A percentile compares a stretch with the other conserved stretches of the same genome.
Conservation (phyloP, 306 rosid species). For the Carpinus fangiana region DNA sequence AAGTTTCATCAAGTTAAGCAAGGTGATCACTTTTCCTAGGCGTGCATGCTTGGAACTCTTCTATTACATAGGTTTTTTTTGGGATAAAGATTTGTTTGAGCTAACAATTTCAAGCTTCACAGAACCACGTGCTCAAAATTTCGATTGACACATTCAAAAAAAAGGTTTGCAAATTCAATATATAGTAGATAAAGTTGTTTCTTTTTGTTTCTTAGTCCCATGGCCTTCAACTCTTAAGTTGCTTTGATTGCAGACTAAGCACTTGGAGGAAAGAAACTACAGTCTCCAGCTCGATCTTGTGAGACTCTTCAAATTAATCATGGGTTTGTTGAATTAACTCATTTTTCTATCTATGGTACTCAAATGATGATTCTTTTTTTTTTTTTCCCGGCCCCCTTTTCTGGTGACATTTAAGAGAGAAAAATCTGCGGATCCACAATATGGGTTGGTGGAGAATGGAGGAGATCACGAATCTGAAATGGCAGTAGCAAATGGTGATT, state of each 20-base stretch:
- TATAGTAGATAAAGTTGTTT: neutral
- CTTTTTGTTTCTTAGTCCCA: neutral
- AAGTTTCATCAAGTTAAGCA: neutral
- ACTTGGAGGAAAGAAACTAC: constrained; percentile 46
- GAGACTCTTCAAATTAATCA: constrained; percentile 4
- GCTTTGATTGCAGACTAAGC: constrained; percentile 45
- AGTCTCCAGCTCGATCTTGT: constrained; percentile 51
- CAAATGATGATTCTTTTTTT: neutral
- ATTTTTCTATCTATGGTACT: neutral
- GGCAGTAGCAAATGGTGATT: constrained; percentile 62
- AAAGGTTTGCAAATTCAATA: constrained; percentile 47
- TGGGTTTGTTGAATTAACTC: neutral
- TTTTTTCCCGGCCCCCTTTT: neutral
- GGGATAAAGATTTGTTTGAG: neutral
- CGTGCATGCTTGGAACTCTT: neutral
- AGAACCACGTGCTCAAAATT: constrained; percentile 66
- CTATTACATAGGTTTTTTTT: too few relatives aligned
- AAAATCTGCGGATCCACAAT: constrained; percentile 61
- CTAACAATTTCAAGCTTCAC: constrained; percentile 23
- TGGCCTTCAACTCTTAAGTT: neutral
- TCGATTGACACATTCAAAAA: constrained; percentile 52
- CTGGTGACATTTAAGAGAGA: constrained; percentile 41
- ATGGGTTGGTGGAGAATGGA: constrained; percentile 45
- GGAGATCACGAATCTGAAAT: constrained; percentile 47
- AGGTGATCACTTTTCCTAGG: neutral